These are phyloP conservation scores for Linnemannia hyalina DNA, from an alignment of 192 early-diverging fungal species.

Conservation along the genomic window DNA sequence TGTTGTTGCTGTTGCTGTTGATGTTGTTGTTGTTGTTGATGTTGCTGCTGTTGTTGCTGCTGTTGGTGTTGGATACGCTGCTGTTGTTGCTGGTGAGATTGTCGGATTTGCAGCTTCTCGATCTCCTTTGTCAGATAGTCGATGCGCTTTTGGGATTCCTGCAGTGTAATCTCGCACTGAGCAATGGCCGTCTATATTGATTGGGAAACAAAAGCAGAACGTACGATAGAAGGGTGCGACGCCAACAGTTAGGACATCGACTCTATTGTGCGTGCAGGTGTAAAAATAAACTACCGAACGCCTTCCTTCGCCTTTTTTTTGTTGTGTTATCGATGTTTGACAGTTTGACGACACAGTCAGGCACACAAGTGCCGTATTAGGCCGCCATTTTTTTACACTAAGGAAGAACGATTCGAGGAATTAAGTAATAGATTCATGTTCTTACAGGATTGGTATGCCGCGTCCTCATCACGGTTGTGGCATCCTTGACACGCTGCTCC, in stretches of 20 bases:
- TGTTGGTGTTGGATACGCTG: conserved; percentile 51
- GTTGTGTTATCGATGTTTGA: neutral
- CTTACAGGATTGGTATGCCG: conserved; percentile 75
- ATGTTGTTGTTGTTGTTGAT: conserved; percentile 35
- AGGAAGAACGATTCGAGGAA: neutral
- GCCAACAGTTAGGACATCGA: neutral
- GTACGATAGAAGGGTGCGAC: neutral
- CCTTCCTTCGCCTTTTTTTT: conserved; percentile 3
- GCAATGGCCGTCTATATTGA: conserved; percentile 56
- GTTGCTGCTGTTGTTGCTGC: conserved; percentile 37
- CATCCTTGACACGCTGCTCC: conserved; percentile 80
- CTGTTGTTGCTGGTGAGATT: conserved; percentile 59
- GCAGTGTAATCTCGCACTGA: conserved; percentile 82
- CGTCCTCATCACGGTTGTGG: conserved; percentile 77
- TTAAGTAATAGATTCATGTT: neutral
- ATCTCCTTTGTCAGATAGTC: conserved; percentile 79
- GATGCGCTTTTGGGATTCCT: conserved; percentile 75
- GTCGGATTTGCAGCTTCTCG: conserved; percentile 69
- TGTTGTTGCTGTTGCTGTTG: conserved; percentile 12
- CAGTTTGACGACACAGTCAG: neutral
- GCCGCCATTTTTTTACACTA: neutral
- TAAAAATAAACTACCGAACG: neutral
- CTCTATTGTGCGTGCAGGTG: neutral
- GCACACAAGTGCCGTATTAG: neutral
- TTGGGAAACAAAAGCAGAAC: neutral